Base-by-base conservation (phyloP, 2,329 filamentous ascomycete genomes). In the Truncatella angustata region DNA sequence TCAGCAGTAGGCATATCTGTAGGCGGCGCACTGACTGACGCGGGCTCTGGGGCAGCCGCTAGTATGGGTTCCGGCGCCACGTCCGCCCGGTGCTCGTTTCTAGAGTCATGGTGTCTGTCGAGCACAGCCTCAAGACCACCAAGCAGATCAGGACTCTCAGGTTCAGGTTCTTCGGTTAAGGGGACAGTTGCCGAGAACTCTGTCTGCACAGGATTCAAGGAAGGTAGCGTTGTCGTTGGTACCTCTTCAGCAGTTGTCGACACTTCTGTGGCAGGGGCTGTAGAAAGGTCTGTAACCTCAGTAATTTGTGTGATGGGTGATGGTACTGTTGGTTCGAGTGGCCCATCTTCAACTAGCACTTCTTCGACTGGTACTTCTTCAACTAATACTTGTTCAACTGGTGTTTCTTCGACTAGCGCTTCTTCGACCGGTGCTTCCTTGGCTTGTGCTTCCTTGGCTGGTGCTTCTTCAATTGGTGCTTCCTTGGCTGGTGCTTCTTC, bases 51-150 rank as follows among this genome's bases (percentile, higher is more conserved):
- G 24, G 21, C 11, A 39, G 24, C 20, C 14, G 46, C 35, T 9
- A 20, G 26, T 11, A n/a, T 12, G 10, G 40, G 10, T 11, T n/a
- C 20, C 10, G 46, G 46, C 35, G 37, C 36, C n/a, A 20, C 28
- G 21, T 44, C 21, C 14, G 16, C n/a, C 9, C 14, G 20, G 12
- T 26, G 21, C 21, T 23, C 32, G 20, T 61, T 60, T 20, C 57
- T 58, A 12, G 57, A 50, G 4, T 55, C 54, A n/a, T 55, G 58
- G 39, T 76, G 73, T 28, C 71, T 68, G 51, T 77, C 71, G 32
- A 78, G 66, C 30, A 73, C 75, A 1, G 73, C 68, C 58, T 78
- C 71, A 1, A 77, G 60, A n/a, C 69, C 72, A n/a, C 69, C 71
- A 20, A 78, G 68, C 32, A 78, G 51, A 58, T 78, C 74, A 6